Evolutionary conservation across 2,329 filamentous ascomycete species (phyloP).

Genomic region (Teratosphaeria nubilosa): DNA sequence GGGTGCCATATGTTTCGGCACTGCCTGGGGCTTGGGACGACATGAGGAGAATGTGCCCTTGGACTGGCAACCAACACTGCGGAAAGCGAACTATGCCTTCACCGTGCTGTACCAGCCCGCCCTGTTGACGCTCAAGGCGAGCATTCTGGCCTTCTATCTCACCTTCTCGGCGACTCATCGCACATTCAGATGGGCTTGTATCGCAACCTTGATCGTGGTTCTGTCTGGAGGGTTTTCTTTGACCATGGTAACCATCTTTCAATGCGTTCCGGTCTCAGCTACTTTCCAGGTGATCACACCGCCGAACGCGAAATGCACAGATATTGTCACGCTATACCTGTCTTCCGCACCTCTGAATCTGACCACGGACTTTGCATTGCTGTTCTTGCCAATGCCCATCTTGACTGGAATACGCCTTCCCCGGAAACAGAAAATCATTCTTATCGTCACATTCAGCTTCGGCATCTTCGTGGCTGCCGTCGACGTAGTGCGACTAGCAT

Average conservation of each 20-base stretch:
- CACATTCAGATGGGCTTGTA: conserved; percentile 72
- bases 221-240: conserved; percentile 69
- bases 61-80: conserved; percentile 42
- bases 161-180: conserved; percentile 69
- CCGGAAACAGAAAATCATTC: conserved; percentile 73
- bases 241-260: conserved; percentile 78
- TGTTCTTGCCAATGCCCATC: conserved; percentile 80
- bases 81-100: conserved; percentile 50
- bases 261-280: conserved; percentile 66
- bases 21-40: conserved; percentile 55
- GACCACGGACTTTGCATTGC: conserved; percentile 77
- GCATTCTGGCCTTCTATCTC: conserved; percentile 85
- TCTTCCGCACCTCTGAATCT: conserved; percentile 83
- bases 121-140: conserved; percentile 83
- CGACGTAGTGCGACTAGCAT: conserved; percentile 82
- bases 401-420: conserved; percentile 79
- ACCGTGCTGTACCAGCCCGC: conserved; percentile 66
- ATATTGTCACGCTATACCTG: conserved; percentile 55
- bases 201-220: conserved; percentile 65
- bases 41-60: conserved; percentile 51
- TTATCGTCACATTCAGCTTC: conserved; percentile 76
- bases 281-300: conserved; percentile 49
- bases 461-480: conserved; percentile 82
- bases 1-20: conserved; percentile 55
- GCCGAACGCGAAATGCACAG: conserved; percentile 42